A percentile compares a stretch with the other conserved stretches of the same genome.
These are phyloP conservation scores for Hapsidospora chrysogenum DNA, from an alignment of 495 filamentous ascomycete species.

Conservation along the genomic window DNA sequence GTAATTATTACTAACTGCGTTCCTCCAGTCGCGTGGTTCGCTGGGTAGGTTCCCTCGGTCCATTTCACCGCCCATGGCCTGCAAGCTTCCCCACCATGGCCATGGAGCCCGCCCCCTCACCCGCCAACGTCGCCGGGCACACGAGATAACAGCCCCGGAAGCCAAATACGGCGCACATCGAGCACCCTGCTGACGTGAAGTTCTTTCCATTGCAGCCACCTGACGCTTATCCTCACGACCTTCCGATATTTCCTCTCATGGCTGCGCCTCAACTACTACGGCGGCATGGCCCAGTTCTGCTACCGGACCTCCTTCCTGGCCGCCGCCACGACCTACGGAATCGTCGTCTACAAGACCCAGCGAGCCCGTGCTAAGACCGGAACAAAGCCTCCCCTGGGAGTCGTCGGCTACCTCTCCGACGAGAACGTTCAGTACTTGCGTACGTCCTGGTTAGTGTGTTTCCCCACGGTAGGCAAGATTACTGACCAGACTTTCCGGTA, in stretches of 20 bases:
- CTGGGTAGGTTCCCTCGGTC: conserved; percentile 43
- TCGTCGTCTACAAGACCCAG: conserved; percentile 98
- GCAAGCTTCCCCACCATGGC: conserved; percentile 1
- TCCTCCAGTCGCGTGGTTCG: conserved; percentile 56
- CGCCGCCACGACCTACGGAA: conserved; percentile 85
- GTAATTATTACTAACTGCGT: conserved; percentile 9
- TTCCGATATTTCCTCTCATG: conserved; percentile 68
- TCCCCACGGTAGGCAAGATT: too few relatives aligned
- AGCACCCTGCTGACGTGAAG: not conserved
- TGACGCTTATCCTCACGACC: conserved; percentile 67
- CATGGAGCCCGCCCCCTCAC: not conserved
- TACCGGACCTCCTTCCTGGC: conserved; percentile 83
- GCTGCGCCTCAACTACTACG: conserved; percentile 66
- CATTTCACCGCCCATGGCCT: not conserved
- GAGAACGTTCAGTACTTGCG: conserved; percentile 97
- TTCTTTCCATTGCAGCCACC: conserved; percentile 40
- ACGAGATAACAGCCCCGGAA: not conserved
- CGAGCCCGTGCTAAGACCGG: conserved; percentile 59
- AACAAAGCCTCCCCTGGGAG: conserved; percentile 35
- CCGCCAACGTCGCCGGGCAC: not conserved
- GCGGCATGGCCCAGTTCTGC: conserved; percentile 53
- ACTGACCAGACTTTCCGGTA: conserved; percentile 2
- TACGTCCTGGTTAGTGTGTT: conserved; percentile 40
- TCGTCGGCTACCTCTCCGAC: conserved; percentile 52
- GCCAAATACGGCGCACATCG: not conserved